phyloP scores from a whole-genome alignment of 116 monocot genomes.

The Trichopus zeylanicus region DNA sequence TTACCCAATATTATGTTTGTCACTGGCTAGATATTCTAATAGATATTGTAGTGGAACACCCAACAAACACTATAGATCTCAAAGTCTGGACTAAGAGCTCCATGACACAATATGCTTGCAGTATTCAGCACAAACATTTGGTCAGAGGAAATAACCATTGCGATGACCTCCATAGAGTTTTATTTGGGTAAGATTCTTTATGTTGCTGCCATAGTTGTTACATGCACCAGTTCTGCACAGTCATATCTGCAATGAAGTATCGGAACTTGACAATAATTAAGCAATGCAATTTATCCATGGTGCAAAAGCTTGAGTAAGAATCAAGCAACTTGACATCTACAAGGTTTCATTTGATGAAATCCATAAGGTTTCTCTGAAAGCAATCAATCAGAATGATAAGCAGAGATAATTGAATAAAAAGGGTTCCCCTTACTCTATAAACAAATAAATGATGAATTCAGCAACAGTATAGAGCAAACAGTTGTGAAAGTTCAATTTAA shows the following conservation, averaged over 20 bases:
- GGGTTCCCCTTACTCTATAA: background rate
- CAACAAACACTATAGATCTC: too few species aligned
- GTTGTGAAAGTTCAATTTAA: too few species aligned
- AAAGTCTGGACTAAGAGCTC: too few species aligned
- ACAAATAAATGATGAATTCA: background rate
- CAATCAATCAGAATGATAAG: background rate
- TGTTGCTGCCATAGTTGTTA: background rate
- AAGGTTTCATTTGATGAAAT: background rate
- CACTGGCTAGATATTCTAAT: too few species aligned
- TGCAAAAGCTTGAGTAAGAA: background rate
- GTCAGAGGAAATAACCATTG: too few species aligned
- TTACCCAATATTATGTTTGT: too few species aligned
- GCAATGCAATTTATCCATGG: background rate
- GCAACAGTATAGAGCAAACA: background rate
- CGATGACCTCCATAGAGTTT: too few species aligned
- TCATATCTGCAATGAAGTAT: background rate
- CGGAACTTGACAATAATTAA: background rate
- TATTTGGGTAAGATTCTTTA: background rate
- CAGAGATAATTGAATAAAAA: background rate
- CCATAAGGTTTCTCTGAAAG: background rate
- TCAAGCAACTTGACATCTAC: background rate
- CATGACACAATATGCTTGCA: too few species aligned
- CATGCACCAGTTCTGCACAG: background rate
- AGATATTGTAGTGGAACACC: too few species aligned
- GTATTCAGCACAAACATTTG: too few species aligned